phyloP scores from a whole-genome alignment of 257 asterid genomes.

The Solanum virginianum region DNA sequence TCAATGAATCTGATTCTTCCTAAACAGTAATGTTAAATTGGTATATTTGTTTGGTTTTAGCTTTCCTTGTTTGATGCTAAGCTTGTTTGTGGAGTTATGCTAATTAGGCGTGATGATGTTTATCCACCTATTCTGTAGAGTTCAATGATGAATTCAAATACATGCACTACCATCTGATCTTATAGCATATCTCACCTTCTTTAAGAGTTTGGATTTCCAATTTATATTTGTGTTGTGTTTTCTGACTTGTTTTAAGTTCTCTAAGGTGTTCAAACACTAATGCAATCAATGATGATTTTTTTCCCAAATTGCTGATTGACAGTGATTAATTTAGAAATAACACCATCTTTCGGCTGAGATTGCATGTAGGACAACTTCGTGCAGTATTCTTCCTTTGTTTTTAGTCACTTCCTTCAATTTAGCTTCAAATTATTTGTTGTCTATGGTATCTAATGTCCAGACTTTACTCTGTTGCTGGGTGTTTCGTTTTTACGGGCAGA shows the following conservation, averaged over 20 bases:
- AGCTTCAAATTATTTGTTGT: constrained; percentile 2
- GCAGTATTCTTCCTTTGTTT: neutral
- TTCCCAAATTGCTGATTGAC: constrained; percentile 17
- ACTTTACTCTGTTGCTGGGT: constrained; percentile 20
- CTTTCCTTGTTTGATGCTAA: neutral
- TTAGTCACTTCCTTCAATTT: neutral
- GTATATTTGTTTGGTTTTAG: neutral
- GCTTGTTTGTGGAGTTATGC: neutral
- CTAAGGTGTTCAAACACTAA: neutral
- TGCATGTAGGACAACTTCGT: constrained; percentile 1
- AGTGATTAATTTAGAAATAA: constrained; percentile 36
- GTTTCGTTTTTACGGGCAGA: constrained; percentile 49
- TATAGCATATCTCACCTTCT: neutral
- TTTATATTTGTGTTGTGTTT: neutral
- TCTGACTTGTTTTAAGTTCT: neutral
- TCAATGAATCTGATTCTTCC: constrained; percentile 15
- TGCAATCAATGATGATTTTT: constrained; percentile 43
- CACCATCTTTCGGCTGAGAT: constrained; percentile 98
- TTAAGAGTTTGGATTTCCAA: neutral
- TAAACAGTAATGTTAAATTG: too few relatives aligned
- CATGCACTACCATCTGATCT: constrained; percentile 96
- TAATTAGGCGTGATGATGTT: constrained; percentile 20
- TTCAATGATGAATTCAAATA: constrained; percentile 41
- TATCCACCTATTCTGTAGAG: constrained; percentile 39
- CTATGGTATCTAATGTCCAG: constrained; percentile 45